These are phyloP conservation scores for Aspergillus chevalieri DNA, from an alignment of 2,329 filamentous ascomycete species.

Conservation along the genomic window DNA sequence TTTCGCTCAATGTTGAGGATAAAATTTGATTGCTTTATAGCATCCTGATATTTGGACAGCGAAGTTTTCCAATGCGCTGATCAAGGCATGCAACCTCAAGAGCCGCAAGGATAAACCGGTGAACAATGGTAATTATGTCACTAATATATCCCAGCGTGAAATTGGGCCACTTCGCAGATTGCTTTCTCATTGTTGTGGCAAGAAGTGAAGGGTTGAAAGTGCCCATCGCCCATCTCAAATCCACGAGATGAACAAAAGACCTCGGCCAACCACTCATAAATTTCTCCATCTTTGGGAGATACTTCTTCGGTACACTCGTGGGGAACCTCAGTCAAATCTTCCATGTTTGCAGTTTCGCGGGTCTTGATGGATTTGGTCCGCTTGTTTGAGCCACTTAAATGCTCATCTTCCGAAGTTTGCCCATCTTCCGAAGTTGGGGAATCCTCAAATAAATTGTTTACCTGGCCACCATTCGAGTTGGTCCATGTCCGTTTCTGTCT, in stretches of 20 bases:
- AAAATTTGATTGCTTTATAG: constrained; percentile 46
- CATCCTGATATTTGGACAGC: constrained; percentile 39
- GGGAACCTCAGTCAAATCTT: constrained; percentile 16
- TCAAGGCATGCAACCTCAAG: constrained; percentile 44
- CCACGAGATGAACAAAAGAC: constrained; percentile 45
- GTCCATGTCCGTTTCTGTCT: neutral
- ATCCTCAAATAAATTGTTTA: neutral
- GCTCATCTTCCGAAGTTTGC: neutral
- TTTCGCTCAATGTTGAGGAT: constrained; percentile 49
- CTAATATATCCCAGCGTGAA: constrained; percentile 48
- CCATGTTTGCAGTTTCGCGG: neutral
- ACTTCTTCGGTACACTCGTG: constrained; percentile 3
- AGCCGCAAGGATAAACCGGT: constrained; percentile 46
- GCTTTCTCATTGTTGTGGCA: constrained; percentile 43
- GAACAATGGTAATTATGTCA: constrained; percentile 47
- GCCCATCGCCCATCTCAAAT: constrained; percentile 51
- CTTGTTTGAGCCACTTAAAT: neutral
- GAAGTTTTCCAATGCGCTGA: constrained; percentile 43
- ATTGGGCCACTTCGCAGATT: constrained; percentile 49
- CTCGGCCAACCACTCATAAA: constrained; percentile 42
- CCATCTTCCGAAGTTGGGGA: neutral
- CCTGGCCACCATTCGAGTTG: neutral
- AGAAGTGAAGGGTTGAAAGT: constrained; percentile 35
- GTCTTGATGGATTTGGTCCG: neutral
- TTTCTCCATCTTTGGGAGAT: constrained; percentile 14